Evolutionary conservation across 2,329 filamentous ascomycete genomes (phyloP), one percentile per base, ranked within the genome.

Genomic region (Hypoxylon sp.): DNA sequence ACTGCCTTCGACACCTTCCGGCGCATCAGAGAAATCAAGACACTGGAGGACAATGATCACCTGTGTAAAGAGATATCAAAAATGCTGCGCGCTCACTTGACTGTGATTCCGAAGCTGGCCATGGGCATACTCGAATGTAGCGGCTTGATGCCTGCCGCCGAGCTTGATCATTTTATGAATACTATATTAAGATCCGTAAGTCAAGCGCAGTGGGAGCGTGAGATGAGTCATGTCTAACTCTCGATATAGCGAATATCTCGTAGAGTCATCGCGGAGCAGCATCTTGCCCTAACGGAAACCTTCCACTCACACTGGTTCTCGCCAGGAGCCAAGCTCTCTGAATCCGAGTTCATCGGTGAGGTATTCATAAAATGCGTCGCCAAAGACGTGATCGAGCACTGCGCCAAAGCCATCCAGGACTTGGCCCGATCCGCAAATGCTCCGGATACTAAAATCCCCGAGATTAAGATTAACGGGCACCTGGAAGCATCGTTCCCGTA

Each of bases 261-360:
- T 64, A 89, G 96, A 67, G 96, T 98, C 70, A 99, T 99, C 75
- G 96, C 96, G 32, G 96, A 99, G 79, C 96, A 99, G 75, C 96
- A 99, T 76, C 88, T 99, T 37, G 94, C 96, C 8, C 86, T 99
- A 16, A 97, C 94, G 3, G 94, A 98, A 72, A 97, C 94, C 1
- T 98, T 94, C 82, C 91, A 96, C 78, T 92, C 92, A 0, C 91
- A 92, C 1, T 94, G 92, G 88, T 94, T 97, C 82, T 95, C 94
- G 61, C 92, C 93, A 0, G 88, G 93, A 67, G 89, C 91, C 2
- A 91, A 90, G 70, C 85, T 90, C 39, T 85, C 88, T 41, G 87
- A 89, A 61, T 83, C 91, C 51, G 95, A 98, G 68, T 97, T 96
- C 74, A 93, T 99, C 14, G 96, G 96, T 65, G 94, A 98, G 76